Evolutionary conservation across 345 rosid species (phyloP), one percentile per base, ranked within the genome.

Genomic region (Pelargonium nanum): DNA sequence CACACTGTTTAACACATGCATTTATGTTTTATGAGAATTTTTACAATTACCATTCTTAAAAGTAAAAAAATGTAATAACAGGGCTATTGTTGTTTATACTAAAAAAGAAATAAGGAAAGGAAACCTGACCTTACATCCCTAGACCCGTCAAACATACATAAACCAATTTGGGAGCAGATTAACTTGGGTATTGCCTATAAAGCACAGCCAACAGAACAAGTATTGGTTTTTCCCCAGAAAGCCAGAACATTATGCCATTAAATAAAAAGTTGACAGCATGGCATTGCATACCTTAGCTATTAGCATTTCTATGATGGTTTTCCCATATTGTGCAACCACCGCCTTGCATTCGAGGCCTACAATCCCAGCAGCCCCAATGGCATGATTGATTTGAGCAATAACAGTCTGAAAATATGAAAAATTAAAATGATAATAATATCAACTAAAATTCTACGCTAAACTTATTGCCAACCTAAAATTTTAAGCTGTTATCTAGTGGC

Each of bases 81-180:
- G 4, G 34, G 34, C 5, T 28, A 28, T 28, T 28, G 34, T 28
- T 28, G 5, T 17, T 19, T 19, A 52, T 52, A 52, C 7, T 21
- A n/a, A 52, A 4, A 52, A 52, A 52, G 1, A 4, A 9, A 6
- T 4, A n/a, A 19, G 13, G n/a, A 52, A 62, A 59, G 55, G 60
- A 61, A 21, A 12, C 56, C 80, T 60, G 19, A 91, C 98, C 91
- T 85, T 65, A 85, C 77, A 56, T 95, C 87, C 13, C 60, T 78
- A 56, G 68, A 56, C 20, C 96, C 96, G 67, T 83, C 95, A 70
- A 79, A 92, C 56, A 70, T 78, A 61, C 98, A 89, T 19, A 92
- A 60, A 65, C 89, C 93, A 48, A 92, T 76, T 66, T 82, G 87
- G 50, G 96, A 88, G 75, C 98, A 92, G 55, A 92, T 80, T 65